Base-by-base conservation (phyloP, 1,139 yeast genomes). In the Hemisphaericaspora xylofermentans region DNA sequence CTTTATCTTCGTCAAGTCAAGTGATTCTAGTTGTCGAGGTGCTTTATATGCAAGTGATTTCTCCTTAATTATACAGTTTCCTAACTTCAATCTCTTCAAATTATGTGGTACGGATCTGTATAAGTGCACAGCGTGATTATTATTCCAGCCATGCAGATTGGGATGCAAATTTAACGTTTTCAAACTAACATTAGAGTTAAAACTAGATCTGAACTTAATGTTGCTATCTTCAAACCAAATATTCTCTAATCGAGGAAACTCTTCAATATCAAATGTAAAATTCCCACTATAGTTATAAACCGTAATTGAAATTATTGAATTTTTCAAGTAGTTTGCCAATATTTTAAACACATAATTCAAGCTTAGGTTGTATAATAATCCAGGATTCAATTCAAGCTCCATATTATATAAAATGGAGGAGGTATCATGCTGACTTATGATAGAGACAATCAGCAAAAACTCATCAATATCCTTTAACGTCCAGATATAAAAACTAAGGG, bases 361-460 rank as follows among this genome's bases (percentile, higher is more conserved):
- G 36, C 49, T 47, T 2, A 60, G 36, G 16, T 44, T 21, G 15
- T 49, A 50, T 31, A 49, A 41, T 6, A 57, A 42, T 3, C 50
- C 57, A 3, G 57, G 52, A 25, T 56, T 56, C 35, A 60, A 50
- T 38, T 58, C 64, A 14, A 60, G 19, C 38, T 60, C 65, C 3
- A 60, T 36, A 40, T 57, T 40, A 36, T 47, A 55, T 6, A 41
- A 36, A 14, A 45, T 13, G 18, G 8, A 18, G 5, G 34, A 31
- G 13, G 4, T 13, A 4, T 2, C 9, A 31, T 12, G 6, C 6
- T 18, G 18, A n/a, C 17, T 19, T 13, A 31, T 18, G 13, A 6
- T 17, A 15, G 34, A 12, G 6, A 31, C 6, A 7, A 19, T 31
- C 25, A 31, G 39, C 12, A 47, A 28, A 27, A 56, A 49, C 19